Base-by-base conservation (phyloP, 345 rosid species). In the Balakata baccata region DNA sequence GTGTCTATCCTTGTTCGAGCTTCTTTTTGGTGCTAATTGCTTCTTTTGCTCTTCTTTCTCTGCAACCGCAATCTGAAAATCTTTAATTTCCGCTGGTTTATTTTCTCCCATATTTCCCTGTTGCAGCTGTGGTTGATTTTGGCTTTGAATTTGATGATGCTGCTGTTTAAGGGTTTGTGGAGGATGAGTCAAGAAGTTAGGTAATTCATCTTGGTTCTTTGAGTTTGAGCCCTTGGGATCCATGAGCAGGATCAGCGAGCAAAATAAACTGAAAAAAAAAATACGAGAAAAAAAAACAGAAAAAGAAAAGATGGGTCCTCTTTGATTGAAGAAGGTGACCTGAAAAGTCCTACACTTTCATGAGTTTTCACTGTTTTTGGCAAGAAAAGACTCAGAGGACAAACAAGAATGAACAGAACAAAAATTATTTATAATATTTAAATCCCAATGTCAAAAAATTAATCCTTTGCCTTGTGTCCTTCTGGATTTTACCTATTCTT, bases 1-100 rank as follows among this genome's bases (percentile, higher is more conserved):
- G 80, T 94, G 98, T 53, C 98, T 85, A 83, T 94, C 98, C 77
- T 92, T 94, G 86, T 94, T 94, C 4, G 98, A 90, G 82, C 84
- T 92, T 75, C 98, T 85, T 77, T 94, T 94, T 5, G 98, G 96
- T 3, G 87, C 97, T 20, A 89, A 85, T 25, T 69, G 84, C 80
- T 91, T 84, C 78, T 82, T 86, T 63, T 82, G 84, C 25, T 78
- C 86, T 69, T 85, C 90, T 79, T 90, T 90, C 54, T 92, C 93
- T 43, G 94, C 86, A 29, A 83, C 80, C 63, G 81, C 84, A 83
- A 89, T 87, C 89, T 92, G 91, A 56, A 89, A 89, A 79, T 89
- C 96, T 79, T 90, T 90, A 74, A 89, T 69, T 81, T 89, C 89
- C 3, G 90, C 81, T 70, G 87, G 80, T 74, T 88, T 87, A 62